Evolutionary conservation across 2,329 filamentous ascomycete species (phyloP), one percentile per base, ranked within the genome.

Genomic region (Amylocarpus encephaloides): DNA sequence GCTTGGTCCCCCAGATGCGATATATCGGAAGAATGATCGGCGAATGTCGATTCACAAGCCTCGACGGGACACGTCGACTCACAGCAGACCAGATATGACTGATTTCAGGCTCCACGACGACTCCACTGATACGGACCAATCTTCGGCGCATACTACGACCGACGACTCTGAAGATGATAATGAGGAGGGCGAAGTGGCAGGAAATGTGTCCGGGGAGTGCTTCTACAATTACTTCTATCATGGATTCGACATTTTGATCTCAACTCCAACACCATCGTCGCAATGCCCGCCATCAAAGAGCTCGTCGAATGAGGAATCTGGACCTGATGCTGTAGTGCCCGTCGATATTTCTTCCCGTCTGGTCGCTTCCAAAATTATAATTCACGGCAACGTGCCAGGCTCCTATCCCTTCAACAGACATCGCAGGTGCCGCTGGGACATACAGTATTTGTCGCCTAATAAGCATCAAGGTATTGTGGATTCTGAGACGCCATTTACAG

Each of bases 221-320:
- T 98, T 97, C 66, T 96, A 93, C 70, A 97, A 97, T 67, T 98
- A 98, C 67, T 98, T 96, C 65, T 86, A 92, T 58, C 84, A 95
- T 55, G 93, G 93, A 1, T 94, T 98, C 64, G 93, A 98, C 67
- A 79, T 96, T 9, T 76, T 97, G 5, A 79, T 98, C n/a, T 95
- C 92, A 0, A 82, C 83, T 29, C 85, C 88, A 0, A 81, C 80
- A 0, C 66, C 76, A 5, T 74, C 85, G 3, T 87, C 85, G 0
- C 79, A 79, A 18, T 72, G 73, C 6, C 83, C 86, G 0, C 85
- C 83, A 11, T 71, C 74, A 5, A 73, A 59, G 34, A 45, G 48
- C n/a, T 13, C 39, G 7, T 34, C 32, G 7, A 44, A 66, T 34
- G 59, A 64, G 4, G 50, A 59, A 3, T 51, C 64, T 15, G 54